These are phyloP conservation scores for Camellia lanceoleosa DNA, from an alignment of 148 eudicot genomes.

Conservation along the genomic window DNA sequence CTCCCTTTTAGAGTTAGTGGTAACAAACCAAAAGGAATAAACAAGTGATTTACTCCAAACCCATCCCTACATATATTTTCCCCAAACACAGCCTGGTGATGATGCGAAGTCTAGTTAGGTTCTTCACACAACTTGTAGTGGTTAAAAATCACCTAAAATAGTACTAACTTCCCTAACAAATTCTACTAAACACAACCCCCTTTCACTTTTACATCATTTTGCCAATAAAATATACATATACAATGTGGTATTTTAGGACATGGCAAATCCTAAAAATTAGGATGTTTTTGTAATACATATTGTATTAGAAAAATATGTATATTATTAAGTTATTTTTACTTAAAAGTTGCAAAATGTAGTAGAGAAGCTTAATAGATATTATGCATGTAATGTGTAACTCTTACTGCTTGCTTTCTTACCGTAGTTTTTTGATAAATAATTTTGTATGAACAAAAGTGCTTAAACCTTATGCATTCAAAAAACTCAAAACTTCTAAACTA, in stretches of 20 bases:
- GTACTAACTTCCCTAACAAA: conserved; percentile 19
- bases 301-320: neutral
- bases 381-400: neutral
- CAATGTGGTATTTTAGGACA: neutral
- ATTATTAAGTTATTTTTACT: neutral
- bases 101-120: neutral
- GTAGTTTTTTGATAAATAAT: too few species aligned
- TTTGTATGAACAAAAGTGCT: too few species aligned
- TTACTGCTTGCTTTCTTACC: neutral
- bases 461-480: too few species aligned
- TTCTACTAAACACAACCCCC: neutral
- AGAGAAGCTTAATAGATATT: neutral
- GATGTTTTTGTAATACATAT: too few species aligned
- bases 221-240: too few species aligned
- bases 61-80: neutral
- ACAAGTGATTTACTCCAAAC: neutral
- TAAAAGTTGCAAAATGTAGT: neutral
- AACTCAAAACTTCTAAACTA: too few species aligned
- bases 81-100: conserved; percentile 15
- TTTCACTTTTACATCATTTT: too few species aligned
- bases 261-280: neutral
- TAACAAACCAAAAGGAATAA: neutral
- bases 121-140: neutral
- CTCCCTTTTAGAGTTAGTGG: too few species aligned
- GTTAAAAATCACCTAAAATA: conserved; percentile 8